A percentile compares a stretch with the other conserved stretches of the same genome.
phyloP scores from a whole-genome alignment of 73 alveolate species.

The Tetrahymena elliotti region DNA sequence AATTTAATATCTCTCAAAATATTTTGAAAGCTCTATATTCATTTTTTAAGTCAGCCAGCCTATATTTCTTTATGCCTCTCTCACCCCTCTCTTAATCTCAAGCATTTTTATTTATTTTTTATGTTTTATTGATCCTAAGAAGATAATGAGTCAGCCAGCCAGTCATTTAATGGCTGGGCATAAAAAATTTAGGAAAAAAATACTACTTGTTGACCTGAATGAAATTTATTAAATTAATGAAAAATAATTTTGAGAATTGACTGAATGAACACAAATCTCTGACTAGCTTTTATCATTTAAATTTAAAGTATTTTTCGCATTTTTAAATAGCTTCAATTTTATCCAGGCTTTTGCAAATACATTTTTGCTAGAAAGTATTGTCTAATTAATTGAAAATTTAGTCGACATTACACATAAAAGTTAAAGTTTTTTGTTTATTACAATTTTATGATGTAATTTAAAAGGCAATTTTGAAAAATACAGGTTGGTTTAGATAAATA shows the following conservation, averaged over 20 bases:
- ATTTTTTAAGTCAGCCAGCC: neutral
- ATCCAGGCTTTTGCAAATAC: neutral
- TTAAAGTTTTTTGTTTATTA: too few relatives aligned
- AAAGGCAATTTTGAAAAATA: neutral
- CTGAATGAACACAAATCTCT: neutral
- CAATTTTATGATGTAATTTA: neutral
- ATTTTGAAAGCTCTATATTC: neutral
- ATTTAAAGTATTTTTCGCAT: too few relatives aligned
- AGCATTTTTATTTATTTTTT: neutral
- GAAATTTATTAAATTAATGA: too few relatives aligned
- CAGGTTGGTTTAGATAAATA: neutral
- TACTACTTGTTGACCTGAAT: neutral
- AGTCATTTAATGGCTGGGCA: neutral
- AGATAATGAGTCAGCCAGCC: neutral
- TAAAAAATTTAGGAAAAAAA: too few relatives aligned
- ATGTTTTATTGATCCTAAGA: neutral
- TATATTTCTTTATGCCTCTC: too few relatives aligned
- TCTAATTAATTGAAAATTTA: too few relatives aligned
- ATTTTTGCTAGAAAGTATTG: neutral
- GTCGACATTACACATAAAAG: too few relatives aligned
- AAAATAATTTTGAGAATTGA: too few relatives aligned
- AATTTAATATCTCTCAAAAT: neutral
- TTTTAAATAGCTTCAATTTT: too few relatives aligned
- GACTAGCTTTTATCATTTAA: neutral
- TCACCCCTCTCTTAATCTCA: neutral